Evolutionary conservation across 2,329 filamentous ascomycete genomes (phyloP).

Genomic region (Bisporella sp.): DNA sequence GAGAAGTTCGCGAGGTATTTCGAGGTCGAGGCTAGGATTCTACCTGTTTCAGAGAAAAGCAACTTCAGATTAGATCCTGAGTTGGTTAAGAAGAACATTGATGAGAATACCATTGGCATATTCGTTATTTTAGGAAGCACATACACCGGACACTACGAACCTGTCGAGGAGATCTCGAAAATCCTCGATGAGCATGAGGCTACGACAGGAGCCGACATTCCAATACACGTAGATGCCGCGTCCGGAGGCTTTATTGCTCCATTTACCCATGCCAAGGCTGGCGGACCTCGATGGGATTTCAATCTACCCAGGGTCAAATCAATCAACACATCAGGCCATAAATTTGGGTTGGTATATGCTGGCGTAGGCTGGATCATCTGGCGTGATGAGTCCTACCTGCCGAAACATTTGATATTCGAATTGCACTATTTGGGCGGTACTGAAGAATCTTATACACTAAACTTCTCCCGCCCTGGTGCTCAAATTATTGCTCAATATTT

Average conservation of each 20-base stretch:
- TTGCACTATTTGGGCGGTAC: constrained; percentile 64
- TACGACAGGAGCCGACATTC: constrained; percentile 55
- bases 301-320: constrained; percentile 54
- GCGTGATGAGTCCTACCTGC: constrained; percentile 57
- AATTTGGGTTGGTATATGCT: constrained; percentile 57
- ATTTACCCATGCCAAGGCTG: constrained; percentile 48
- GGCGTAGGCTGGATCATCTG: constrained; percentile 67
- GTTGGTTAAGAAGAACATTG: constrained; percentile 57
- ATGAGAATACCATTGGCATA: constrained; percentile 72
- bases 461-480: constrained; percentile 64
- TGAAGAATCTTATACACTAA: constrained; percentile 63
- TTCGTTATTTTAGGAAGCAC: constrained; percentile 67
- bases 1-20: constrained; percentile 71
- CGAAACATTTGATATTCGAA: constrained; percentile 63
- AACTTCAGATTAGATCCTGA: constrained; percentile 56
- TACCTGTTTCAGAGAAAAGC: constrained; percentile 55
- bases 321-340: constrained; percentile 60
- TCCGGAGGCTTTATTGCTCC: constrained; percentile 56
- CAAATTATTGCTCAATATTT: constrained; percentile 68
- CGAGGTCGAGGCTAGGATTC: constrained; percentile 60
- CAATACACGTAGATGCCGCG: constrained; percentile 60
- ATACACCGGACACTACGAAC: constrained; percentile 69
- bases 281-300: constrained; percentile 56
- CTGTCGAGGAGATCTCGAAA: constrained; percentile 59
- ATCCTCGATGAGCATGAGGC: constrained; percentile 57